phyloP scores from a whole-genome alignment of 2,329 filamentous ascomycete species.

The Beauveria australis region DNA sequence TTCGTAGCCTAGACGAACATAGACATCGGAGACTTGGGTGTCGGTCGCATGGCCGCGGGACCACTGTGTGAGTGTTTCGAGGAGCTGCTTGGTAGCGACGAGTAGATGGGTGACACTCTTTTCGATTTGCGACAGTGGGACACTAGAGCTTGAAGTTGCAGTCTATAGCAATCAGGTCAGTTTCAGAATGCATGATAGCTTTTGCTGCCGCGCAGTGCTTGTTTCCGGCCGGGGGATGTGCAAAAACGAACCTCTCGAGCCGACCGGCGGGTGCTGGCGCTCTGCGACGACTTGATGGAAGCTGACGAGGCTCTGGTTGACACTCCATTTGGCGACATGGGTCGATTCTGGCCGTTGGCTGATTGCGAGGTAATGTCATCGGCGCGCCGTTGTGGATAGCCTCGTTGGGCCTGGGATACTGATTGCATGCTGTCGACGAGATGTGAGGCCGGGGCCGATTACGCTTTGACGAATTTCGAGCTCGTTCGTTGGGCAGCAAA shows the following conservation, averaged over 20 bases:
- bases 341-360: neutral
- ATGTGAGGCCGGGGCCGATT: neutral
- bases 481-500: slow-evolving; percentile 1
- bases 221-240: neutral
- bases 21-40: slow-evolving; percentile 94
- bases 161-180: slow-evolving; percentile 24
- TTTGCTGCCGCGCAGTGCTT: neutral
- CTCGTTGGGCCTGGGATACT: neutral
- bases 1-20: slow-evolving; percentile 93
- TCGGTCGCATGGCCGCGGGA: slow-evolving; percentile 87
- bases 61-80: slow-evolving; percentile 97
- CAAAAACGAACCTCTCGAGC: slow-evolving; percentile 5
- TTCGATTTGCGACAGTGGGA: slow-evolving; percentile 87
- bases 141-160: slow-evolving; percentile 51
- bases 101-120: slow-evolving; percentile 97
- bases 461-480: neutral
- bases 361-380: neutral
- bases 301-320: slow-evolving; percentile 6
- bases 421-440: slow-evolving; percentile 1
- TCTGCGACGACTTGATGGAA: slow-evolving; percentile 9
- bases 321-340: slow-evolving; percentile 7
- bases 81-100: slow-evolving; percentile 93
- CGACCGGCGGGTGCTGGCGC: slow-evolving; percentile 4
- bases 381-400: slow-evolving; percentile 4
- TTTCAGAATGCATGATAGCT: slow-evolving; percentile 3